Evolutionary conservation across 2,329 filamentous ascomycete genomes (phyloP).

Genomic region (Pezicula radicicola): DNA sequence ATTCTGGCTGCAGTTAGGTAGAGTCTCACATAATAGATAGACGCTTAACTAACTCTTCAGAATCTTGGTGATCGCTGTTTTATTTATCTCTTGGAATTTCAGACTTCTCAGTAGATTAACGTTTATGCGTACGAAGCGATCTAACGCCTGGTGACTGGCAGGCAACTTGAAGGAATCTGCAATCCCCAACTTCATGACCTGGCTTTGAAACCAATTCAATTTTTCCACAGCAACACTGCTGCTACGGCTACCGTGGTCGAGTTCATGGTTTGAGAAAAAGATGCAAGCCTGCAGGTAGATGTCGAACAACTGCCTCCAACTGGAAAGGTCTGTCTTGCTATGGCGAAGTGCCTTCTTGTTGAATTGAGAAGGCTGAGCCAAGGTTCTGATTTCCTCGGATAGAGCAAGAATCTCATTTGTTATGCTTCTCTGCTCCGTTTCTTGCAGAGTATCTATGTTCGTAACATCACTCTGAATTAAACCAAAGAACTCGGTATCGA

Average conservation of each 20-base stretch:
- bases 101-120: slow-evolving; percentile 73
- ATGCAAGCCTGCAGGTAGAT: slow-evolving; percentile 76
- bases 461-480: slow-evolving; percentile 70
- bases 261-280: slow-evolving; percentile 78
- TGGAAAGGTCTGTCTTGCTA: slow-evolving; percentile 64
- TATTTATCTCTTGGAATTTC: slow-evolving; percentile 82
- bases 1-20: slow-evolving; percentile 51
- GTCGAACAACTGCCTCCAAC: slow-evolving; percentile 80
- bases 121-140: slow-evolving; percentile 70
- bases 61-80: slow-evolving; percentile 75
- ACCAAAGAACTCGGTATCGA: slow-evolving; percentile 77
- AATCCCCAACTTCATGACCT: slow-evolving; percentile 59
- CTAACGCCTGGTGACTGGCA: slow-evolving; percentile 61
- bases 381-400: slow-evolving; percentile 59
- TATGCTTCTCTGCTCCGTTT: slow-evolving; percentile 58
- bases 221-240: slow-evolving; percentile 64
- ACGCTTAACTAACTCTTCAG: slow-evolving; percentile 64
- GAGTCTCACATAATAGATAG: neutral
- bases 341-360: too few species aligned
- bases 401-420: slow-evolving; percentile 60
- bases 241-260: slow-evolving; percentile 64
- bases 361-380: slow-evolving; percentile 61
- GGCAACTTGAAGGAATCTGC: slow-evolving; percentile 61
- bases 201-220: slow-evolving; percentile 68
- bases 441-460: slow-evolving; percentile 65